Evolutionary conservation across 108 stramenopile genomes (phyloP).

Genomic region (Nannochloropsis oceanica): DNA sequence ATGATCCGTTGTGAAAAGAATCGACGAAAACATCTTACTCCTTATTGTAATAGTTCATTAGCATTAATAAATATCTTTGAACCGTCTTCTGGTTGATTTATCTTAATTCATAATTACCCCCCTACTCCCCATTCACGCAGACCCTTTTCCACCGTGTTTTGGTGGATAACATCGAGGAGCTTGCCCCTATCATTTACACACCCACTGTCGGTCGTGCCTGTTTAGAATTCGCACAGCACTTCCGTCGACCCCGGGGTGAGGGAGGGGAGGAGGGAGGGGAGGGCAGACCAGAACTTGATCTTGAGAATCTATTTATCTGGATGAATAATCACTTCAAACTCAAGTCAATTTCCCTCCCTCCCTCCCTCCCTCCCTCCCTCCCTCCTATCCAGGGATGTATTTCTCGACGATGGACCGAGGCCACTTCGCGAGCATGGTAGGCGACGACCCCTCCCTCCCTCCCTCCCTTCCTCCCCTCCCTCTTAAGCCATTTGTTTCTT

Average conservation of each 20-base stretch:
- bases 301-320: not conserved
- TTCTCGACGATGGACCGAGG: conserved; percentile 74
- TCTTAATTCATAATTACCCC: no score
- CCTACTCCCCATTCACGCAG: not conserved
- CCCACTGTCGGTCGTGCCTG: conserved; percentile 96
- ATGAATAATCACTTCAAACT: not conserved
- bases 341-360: not conserved
- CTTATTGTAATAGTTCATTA: no score
- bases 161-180: conserved; percentile 66
- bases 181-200: conserved; percentile 94
- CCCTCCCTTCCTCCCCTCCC: not conserved
- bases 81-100: no score
- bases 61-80: no score
- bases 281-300: not conserved
- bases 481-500: not conserved
- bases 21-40: not conserved
- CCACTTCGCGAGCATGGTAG: conserved; percentile 81
- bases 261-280: not conserved
- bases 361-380: not conserved
- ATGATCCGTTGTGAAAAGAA: not conserved
- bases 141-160: conserved; percentile 41
- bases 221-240: conserved; percentile 45
- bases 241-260: conserved; percentile 51
- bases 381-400: conserved; percentile 70
- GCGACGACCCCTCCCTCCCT: not conserved